A percentile compares a stretch with the other conserved stretches of the same genome.
phyloP scores from a whole-genome alignment of 345 rosid species.

The Lepidium africanum region DNA sequence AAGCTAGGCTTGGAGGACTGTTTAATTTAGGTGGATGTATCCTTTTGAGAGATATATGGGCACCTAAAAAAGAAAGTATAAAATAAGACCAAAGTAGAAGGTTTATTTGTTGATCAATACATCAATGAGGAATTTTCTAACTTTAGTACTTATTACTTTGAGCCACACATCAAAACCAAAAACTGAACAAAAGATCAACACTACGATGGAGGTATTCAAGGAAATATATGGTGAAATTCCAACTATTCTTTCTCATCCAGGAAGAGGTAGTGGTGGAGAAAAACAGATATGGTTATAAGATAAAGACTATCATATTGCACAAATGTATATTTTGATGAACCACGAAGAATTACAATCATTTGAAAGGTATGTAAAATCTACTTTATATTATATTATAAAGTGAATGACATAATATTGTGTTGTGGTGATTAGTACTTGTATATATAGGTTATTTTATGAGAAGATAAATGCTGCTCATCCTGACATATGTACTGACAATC shows the following conservation, averaged over 20 bases:
- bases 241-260: not conserved
- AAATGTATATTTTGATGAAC: not conserved
- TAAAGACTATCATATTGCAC: not conserved
- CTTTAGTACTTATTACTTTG: not conserved
- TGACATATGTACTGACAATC: not conserved
- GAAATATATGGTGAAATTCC: not conserved
- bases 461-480: not conserved
- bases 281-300: not conserved
- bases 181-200: not conserved
- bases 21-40: constrained; percentile 1
- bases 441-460: not conserved
- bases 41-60: not conserved
- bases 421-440: not conserved
- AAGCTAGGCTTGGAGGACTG: not conserved
- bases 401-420: not conserved
- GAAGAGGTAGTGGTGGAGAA: not conserved
- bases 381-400: not conserved
- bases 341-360: not conserved
- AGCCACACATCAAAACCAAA: not conserved
- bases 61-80: not conserved
- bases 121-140: not conserved
- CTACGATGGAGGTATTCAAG: not conserved
- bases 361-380: not conserved
- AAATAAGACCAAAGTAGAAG: not conserved
- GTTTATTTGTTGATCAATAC: not conserved